Percentiles rank a stretch among this genome's conserved stretches.
These are phyloP conservation scores for Ogataea chonburiensis DNA, from an alignment of 805 yeast genomes.

Conservation along the genomic window DNA sequence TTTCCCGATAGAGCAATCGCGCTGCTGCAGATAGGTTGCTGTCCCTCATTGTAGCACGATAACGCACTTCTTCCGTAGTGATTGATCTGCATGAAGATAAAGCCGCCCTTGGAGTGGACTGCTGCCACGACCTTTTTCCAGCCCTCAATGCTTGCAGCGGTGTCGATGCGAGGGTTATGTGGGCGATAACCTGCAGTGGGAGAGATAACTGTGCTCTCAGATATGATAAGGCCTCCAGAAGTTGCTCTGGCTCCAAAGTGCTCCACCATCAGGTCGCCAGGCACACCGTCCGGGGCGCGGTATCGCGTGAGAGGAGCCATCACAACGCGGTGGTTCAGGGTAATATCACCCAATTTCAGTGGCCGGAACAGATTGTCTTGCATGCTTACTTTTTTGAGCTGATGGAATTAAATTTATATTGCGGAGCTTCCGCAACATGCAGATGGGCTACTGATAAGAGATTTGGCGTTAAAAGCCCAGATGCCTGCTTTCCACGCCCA, in stretches of 20 bases:
- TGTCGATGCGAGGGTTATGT: constrained; percentile 19
- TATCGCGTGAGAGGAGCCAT: constrained; percentile 49
- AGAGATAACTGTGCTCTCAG: constrained; percentile 37
- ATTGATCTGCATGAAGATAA: constrained; percentile 44
- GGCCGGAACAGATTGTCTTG: constrained; percentile 35
- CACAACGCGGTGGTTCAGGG: constrained; percentile 40
- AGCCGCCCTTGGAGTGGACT: constrained; percentile 44
- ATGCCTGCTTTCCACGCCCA: not conserved
- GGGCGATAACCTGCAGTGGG: constrained; percentile 24
- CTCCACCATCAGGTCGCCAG: constrained; percentile 32
- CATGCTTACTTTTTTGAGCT: not conserved
- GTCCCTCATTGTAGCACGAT: constrained; percentile 12
- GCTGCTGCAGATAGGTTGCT: constrained; percentile 16
- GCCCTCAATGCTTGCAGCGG: constrained; percentile 30
- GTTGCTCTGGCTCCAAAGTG: constrained; percentile 36
- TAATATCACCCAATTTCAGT: constrained; percentile 36
- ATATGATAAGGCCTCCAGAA: constrained; percentile 34
- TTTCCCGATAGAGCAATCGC: constrained; percentile 11
- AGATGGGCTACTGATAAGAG: constrained; percentile 1
- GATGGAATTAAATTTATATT: not conserved
- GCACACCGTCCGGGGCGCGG: constrained; percentile 34
- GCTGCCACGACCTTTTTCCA: constrained; percentile 44
- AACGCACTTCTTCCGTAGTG: constrained; percentile 43
- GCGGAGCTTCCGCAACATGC: constrained; percentile 2
- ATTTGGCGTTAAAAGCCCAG: not conserved